Evolutionary conservation across 2,329 filamentous ascomycete species (phyloP), one percentile per base, ranked within the genome.

Genomic region (Fusarium kyushuense): DNA sequence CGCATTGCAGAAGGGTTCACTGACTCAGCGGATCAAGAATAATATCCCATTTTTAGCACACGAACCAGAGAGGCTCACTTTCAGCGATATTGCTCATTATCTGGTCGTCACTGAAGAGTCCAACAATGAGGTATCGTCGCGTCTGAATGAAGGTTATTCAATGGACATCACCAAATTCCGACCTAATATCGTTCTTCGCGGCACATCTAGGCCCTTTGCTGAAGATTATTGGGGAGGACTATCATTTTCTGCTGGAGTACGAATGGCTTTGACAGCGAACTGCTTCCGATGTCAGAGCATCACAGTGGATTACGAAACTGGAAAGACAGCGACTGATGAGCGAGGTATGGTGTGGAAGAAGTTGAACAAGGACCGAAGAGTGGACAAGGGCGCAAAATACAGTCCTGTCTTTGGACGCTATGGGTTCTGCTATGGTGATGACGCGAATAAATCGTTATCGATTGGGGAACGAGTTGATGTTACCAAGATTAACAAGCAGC

Each of bases 91-190:
- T 6, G 71, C 69, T 1, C 71, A 73, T 12, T 73, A 73, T 8
- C 33, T 73, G 1, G 65, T 73, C 5, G 71, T 73, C 9, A 73
- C 71, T 3, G 71, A 73, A 33, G 71, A 73, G 25, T 73, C 71
- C 2, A 73, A 73, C 21, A 29, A 67, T 1, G 36, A 73, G 16
- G 62, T 70, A 13, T 62, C 69, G 2, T 69, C 71, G 0, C 63
- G 71, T 0, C 36, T 73, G 0, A 53, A 54, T 0, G 54, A 71
- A 2, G 62, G 59, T 1, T 57, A 16, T 5, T 51, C 53, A 0
- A 73, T 73, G 71, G 71, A 73, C 5, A 58, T 73, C 2, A 72
- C 69, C 32, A 73, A 73, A 23, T 73, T 73, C 14, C 57, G 71
- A n/a, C 71, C 71, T 1, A 73, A 73, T 10, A 67, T 73, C 5